These are phyloP conservation scores for Lactarius psammicola DNA, from an alignment of 768 basidiomycete species.

Conservation along the genomic window DNA sequence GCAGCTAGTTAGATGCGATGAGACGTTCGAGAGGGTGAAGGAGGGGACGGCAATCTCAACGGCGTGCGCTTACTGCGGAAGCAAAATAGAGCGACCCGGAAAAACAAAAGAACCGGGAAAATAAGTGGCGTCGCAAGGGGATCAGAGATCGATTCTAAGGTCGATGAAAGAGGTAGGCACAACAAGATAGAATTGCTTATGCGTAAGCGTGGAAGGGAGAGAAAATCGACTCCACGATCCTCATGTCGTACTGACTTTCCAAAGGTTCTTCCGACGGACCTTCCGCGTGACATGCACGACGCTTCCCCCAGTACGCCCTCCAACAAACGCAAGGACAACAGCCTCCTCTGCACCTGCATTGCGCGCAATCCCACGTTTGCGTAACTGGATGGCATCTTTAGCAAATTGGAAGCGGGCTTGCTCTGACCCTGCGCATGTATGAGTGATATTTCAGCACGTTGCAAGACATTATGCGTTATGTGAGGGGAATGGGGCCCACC, in stretches of 20 bases:
- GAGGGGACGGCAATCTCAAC: background rate
- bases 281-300: constrained; percentile 88
- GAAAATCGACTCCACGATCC: background rate
- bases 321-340: constrained; percentile 89
- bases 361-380: constrained; percentile 75
- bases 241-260: constrained; percentile 40
- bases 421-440: constrained; percentile 55
- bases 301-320: constrained; percentile 61
- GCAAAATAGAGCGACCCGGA: background rate
- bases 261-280: constrained; percentile 48
- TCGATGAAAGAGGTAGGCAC: background rate
- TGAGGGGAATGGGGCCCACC: constrained; percentile 45
- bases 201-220: background rate
- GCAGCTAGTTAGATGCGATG: background rate
- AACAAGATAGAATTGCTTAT: constrained; percentile 13
- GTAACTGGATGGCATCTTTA: constrained; percentile 80
- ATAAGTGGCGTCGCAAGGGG: background rate
- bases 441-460: constrained; percentile 1
- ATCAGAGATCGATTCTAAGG: background rate
- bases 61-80: background rate
- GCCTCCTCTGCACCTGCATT: constrained; percentile 78
- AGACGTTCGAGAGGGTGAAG: background rate
- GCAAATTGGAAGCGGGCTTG: constrained; percentile 90
- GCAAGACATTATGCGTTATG: background rate
- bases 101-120: background rate